phyloP scores from a whole-genome alignment of 495 filamentous ascomycete genomes.

The Xylaria longipes region DNA sequence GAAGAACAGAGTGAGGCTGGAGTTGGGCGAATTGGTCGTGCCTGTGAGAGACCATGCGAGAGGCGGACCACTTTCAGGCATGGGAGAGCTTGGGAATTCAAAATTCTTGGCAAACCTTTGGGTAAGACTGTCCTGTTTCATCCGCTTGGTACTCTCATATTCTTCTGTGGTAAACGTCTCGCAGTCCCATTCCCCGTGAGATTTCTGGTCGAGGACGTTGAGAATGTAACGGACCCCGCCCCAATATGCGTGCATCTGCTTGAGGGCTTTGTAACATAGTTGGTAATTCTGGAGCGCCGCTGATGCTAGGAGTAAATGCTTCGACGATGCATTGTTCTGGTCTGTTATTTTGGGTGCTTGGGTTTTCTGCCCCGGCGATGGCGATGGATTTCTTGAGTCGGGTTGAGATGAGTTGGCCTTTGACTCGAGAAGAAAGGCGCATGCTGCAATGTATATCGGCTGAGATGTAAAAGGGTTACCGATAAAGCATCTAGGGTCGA shows the following conservation, averaged over 20 bases:
- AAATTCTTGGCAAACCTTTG: conserved; percentile 36
- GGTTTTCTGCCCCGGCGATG: conserved; percentile 38
- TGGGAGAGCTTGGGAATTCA: conserved; percentile 45
- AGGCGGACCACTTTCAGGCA: conserved; percentile 51
- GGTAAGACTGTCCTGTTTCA: conserved; percentile 58
- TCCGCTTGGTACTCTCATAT: conserved; percentile 67
- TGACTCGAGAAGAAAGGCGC: conserved; percentile 84
- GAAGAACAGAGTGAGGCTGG: conserved; percentile 76
- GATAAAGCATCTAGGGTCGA: conserved; percentile 79
- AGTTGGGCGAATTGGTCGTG: conserved; percentile 80
- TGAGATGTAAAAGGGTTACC: conserved; percentile 89
- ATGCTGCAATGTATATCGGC: conserved; percentile 88
- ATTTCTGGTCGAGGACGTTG: conserved; percentile 84
- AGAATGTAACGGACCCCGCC: conserved; percentile 86
- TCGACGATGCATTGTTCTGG: conserved; percentile 61
- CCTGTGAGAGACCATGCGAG: conserved; percentile 82
- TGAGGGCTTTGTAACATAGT: conserved; percentile 78
- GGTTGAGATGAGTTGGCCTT: conserved; percentile 64
- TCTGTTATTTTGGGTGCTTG: conserved; percentile 12
- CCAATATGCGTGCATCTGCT: conserved; percentile 80
- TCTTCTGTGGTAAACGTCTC: conserved; percentile 80
- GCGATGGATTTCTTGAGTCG: conserved; percentile 58
- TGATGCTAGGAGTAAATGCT: conserved; percentile 74
- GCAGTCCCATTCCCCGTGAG: conserved; percentile 82
- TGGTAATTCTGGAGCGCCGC: conserved; percentile 82